These are phyloP conservation scores for Aureobasidium sp. DNA, from an alignment of 2,329 filamentous ascomycete species.

Conservation along the genomic window DNA sequence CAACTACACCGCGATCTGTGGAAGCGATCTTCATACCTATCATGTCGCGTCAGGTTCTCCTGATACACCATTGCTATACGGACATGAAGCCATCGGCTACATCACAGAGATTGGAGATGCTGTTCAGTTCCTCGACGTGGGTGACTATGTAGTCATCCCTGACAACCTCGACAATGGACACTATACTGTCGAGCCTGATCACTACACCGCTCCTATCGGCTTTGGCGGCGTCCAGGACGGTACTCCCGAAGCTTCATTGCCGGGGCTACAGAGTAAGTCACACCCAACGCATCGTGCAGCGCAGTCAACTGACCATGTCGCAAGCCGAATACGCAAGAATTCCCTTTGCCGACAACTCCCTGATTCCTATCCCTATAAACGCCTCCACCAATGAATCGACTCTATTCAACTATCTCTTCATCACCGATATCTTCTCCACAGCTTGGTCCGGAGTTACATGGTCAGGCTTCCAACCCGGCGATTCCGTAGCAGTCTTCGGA, in stretches of 20 bases:
- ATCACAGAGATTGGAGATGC: conserved; percentile 10
- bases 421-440: conserved; percentile 35
- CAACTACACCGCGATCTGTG: conserved; percentile 32
- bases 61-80: not conserved
- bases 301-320: not conserved
- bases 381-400: not conserved
- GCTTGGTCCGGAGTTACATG: conserved; percentile 34
- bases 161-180: conserved; percentile 6
- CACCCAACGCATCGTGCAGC: not conserved
- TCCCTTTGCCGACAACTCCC: conserved; percentile 2
- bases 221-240: not conserved
- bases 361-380: not conserved
- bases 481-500: conserved; percentile 20
- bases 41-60: conserved; percentile 18
- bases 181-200: not conserved
- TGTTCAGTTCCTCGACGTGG: conserved; percentile 9
- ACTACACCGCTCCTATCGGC: not conserved
- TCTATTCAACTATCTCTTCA: conserved; percentile 22
- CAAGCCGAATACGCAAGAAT: conserved; percentile 15
- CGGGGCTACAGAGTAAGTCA: not conserved
- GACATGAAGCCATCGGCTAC: conserved; percentile 18
- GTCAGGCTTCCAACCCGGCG: conserved; percentile 34
- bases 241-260: not conserved
- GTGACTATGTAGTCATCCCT: conserved; percentile 17
- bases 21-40: conserved; percentile 33